Conservation (phyloP, 176 grass and related monocot species). For the Tuctoria greenei region DNA sequence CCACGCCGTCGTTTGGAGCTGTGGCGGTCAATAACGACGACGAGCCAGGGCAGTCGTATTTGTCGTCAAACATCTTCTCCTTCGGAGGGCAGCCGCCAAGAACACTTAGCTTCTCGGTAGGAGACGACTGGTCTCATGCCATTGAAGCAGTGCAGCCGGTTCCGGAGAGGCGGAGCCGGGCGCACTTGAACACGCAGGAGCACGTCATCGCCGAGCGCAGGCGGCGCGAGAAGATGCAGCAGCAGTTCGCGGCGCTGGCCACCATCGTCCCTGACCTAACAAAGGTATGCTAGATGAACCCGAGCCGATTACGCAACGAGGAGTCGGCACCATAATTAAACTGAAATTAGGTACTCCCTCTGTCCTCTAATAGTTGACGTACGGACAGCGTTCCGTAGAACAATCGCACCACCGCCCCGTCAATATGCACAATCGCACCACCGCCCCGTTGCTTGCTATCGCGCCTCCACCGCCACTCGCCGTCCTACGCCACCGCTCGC, state of each 20-base stretch:
- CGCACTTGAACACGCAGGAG: constrained; percentile 49
- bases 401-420: too few species aligned
- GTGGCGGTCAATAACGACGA: background rate
- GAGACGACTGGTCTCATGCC: constrained; percentile 30
- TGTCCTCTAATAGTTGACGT: too few species aligned
- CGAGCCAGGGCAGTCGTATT: constrained; percentile 21
- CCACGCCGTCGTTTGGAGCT: constrained; percentile 13
- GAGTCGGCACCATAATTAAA: too few species aligned
- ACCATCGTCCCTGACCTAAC: constrained; percentile 62
- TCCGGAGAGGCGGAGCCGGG: constrained; percentile 44
- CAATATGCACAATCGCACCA: too few species aligned
- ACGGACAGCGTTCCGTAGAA: too few species aligned
- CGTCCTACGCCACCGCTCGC: too few species aligned
- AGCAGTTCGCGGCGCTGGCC: constrained; percentile 62
- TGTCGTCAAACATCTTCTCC: constrained; percentile 31
- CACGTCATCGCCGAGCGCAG: constrained; percentile 68
- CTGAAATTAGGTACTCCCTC: too few species aligned
- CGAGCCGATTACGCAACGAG: background rate
- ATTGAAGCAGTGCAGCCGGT: constrained; percentile 14
- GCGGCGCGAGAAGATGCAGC: constrained; percentile 63
- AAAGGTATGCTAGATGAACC: constrained; percentile 39
- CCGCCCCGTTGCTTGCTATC: too few species aligned
- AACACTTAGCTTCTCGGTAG: constrained; percentile 42
- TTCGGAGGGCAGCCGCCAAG: constrained; percentile 32
- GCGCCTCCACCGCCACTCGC: too few species aligned